Evolutionary conservation across 2,329 filamentous ascomycete genomes (phyloP), one percentile per base, ranked within the genome.

Genomic region (Pseudogymnoascus sp.): DNA sequence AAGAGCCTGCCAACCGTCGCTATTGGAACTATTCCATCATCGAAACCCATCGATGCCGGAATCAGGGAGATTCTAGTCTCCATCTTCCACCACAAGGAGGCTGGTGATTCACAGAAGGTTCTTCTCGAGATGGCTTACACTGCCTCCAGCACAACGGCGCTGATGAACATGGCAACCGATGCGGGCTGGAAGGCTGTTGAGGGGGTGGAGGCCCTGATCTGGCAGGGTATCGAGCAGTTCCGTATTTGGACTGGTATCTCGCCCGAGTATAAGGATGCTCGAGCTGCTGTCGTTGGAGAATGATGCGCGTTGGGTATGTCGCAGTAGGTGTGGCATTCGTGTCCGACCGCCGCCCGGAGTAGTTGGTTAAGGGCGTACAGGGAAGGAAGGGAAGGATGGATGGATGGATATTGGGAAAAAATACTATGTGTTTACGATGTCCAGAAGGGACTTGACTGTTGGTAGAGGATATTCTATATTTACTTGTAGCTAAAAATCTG

Each of bases 41-140:
- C 97, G 76, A 83, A 83, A 66, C 89, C 93, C 0, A 89, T 97
- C 66, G 93, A 97, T 67, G 70, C 82, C 0, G 77, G 76, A 10
- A 87, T 96, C 76, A 81, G 83, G 21, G 84, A 87, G 68, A 80
- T 89, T 1, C 77, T 97, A 9, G 76, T 78, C 4, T 76, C 79
- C 15, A 71, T 86, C 35, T 72, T 86, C n/a, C 77, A 78, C 64
- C 76, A 71, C 65, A 73, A 69, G 67, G 74, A 71, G 65, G 71
- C 63, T 70, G 73, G 71, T 67, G 64, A 63, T 26, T 50, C 53
- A 4, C 69, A 76, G 26, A 82, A 83, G 19, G 83, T 95, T 11
- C 77, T 97, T 65, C 78, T 97, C 3, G 95, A 99, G 76, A 96
- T 99, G 93, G 93, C 95, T 1, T 99, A 99, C 76, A 96, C 93